A percentile compares a stretch with the other conserved stretches of the same genome.
These are phyloP conservation scores for Pleurotus djamor DNA, from an alignment of 768 basidiomycete species.

Conservation along the genomic window DNA sequence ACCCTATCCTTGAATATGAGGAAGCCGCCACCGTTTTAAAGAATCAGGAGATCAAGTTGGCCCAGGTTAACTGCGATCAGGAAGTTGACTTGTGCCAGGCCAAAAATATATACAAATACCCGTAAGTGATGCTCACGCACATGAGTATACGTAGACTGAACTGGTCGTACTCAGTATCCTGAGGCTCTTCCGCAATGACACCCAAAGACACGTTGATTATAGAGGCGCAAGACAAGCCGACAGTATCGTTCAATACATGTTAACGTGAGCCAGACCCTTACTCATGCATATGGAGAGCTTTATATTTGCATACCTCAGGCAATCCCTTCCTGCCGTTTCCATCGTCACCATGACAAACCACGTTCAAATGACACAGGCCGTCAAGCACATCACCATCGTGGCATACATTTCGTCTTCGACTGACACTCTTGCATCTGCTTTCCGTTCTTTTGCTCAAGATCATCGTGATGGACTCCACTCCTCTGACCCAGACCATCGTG, in stretches of 20 bases:
- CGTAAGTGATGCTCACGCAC: conserved; percentile 48
- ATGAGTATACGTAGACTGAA: background rate
- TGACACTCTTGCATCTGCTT: conserved; percentile 69
- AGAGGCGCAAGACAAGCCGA: conserved; percentile 89
- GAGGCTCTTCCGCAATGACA: conserved; percentile 90
- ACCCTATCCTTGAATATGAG: conserved; percentile 91
- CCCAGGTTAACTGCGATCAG: conserved; percentile 97
- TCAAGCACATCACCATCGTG: conserved; percentile 81
- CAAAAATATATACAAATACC: conserved; percentile 91
- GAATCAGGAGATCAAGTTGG: conserved; percentile 84
- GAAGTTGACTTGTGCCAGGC: conserved; percentile 87
- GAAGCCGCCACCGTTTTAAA: conserved; percentile 93
- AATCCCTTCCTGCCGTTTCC: conserved; percentile 94
- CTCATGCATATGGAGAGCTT: conserved; percentile 4
- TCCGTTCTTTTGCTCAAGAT: conserved; percentile 71
- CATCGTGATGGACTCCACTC: too few species aligned
- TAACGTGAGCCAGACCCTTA: conserved; percentile 61
- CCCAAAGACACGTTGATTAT: conserved; percentile 62
- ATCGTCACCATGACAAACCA: conserved; percentile 74
- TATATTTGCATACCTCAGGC: conserved; percentile 35
- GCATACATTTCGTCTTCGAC: conserved; percentile 79
- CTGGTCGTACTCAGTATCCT: conserved; percentile 53
- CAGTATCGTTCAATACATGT: conserved; percentile 95
- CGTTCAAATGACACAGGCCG: conserved; percentile 81
- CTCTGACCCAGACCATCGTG: conserved; percentile 59